Evolutionary conservation across 140 eudicot genomes (phyloP).

Genomic region (Anethum foeniculum): DNA sequence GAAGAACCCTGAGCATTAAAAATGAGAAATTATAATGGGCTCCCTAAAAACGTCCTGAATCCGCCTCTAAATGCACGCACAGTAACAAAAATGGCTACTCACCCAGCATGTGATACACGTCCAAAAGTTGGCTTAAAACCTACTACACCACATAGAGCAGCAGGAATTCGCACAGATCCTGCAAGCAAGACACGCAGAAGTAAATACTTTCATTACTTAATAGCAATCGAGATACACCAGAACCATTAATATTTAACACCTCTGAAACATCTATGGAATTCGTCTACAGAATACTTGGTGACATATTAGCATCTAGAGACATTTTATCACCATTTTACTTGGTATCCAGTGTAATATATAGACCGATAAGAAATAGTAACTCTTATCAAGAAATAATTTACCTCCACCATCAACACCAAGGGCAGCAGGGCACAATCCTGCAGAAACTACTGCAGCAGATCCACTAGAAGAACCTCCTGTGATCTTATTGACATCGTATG

Average conservation of each 20-base stretch:
- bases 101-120: constrained; percentile 86
- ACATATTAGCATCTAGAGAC: neutral
- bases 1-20: constrained; percentile 63
- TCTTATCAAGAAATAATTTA: constrained; percentile 15
- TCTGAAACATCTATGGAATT: neutral
- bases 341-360: neutral
- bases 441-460: constrained; percentile 91
- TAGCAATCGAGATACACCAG: neutral
- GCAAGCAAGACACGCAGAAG: constrained; percentile 6
- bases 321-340: neutral
- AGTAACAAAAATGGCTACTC: constrained; percentile 12
- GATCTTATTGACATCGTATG: constrained; percentile 58
- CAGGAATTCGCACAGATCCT: constrained; percentile 98
- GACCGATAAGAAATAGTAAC: neutral
- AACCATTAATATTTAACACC: neutral
- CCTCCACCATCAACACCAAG: constrained; percentile 99
- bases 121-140: constrained; percentile 92
- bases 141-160: constrained; percentile 93
- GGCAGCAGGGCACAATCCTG: constrained; percentile 92
- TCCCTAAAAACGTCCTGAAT: neutral
- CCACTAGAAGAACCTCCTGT: constrained; percentile 99
- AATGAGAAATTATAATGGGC: neutral
- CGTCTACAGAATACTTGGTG: neutral
- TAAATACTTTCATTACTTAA: neutral
- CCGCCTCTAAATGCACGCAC: neutral